Conservation (phyloP, 495 filamentous ascomycete genomes). For the Platismatia glauca region DNA sequence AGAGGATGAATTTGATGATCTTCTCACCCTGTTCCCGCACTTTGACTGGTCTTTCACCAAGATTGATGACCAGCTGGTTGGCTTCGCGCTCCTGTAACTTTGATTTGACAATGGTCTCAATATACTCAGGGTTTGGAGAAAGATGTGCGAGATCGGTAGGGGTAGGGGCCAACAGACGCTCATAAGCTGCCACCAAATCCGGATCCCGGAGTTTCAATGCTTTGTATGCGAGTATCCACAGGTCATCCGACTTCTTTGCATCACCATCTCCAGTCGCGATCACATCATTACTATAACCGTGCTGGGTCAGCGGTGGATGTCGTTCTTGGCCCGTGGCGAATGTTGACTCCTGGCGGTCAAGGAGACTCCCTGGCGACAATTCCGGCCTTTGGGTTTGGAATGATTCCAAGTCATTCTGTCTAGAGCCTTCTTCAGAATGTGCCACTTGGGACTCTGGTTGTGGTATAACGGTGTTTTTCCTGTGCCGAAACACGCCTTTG, state of each 20-base stretch:
- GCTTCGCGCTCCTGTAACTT: constrained; percentile 8
- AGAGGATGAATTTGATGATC: constrained; percentile 28
- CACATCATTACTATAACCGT: no score
- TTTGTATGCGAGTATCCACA: constrained; percentile 22
- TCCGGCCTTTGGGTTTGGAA: no score
- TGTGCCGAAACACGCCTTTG: no score
- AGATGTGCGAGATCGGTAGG: neutral
- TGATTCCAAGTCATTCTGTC: no score
- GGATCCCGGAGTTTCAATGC: constrained; percentile 16
- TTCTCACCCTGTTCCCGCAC: constrained; percentile 25
- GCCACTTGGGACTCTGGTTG: no score
- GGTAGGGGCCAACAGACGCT: constrained; percentile 5
- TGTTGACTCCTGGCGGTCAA: no score
- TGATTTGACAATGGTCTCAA: constrained; percentile 15
- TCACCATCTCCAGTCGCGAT: neutral
- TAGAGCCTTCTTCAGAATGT: no score
- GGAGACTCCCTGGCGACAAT: no score
- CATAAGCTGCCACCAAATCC: constrained; percentile 16
- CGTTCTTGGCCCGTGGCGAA: no score
- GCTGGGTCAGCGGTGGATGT: no score
- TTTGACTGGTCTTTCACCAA: constrained; percentile 24
- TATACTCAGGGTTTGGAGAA: neutral
- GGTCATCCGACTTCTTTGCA: constrained; percentile 8
- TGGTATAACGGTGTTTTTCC: no score
- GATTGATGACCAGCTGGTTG: neutral